Evolutionary conservation across 495 filamentous ascomycete species (phyloP), one percentile per base, ranked within the genome.

Genomic region (Xylaria nigripes): DNA sequence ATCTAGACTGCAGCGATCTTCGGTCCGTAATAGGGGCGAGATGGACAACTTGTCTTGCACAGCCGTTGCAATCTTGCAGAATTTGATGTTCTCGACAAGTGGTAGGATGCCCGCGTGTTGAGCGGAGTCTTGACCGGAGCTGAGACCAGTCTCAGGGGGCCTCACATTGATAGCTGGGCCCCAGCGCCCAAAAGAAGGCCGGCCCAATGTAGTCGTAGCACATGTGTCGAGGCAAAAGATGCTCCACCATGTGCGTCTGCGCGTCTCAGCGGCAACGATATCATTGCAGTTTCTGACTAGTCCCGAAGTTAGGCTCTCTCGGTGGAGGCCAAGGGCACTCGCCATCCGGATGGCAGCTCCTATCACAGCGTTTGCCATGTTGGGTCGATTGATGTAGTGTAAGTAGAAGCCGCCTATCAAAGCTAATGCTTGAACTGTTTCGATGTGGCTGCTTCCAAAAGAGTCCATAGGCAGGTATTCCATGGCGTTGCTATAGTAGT

Each of bases 171-270:
- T 85, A 15, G 81, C 82, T 2, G 84, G 83, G 3, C 85, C 82
- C 74, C 81, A 85, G 22, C 86, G 79, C 6, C 86, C 86, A 68
- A 91, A 80, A 16, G 84, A 87, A 1, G 86, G 87, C 36, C 87
- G 76, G n/a, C 87, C 86, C 47, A 87, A 77, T 18, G 86, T 90
- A 48, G 84, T 86, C 7, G 78, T 80, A 6, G 82, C 86, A 85
- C 86, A 91, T 1, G 86, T 86, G 69, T 91, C 87, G 54, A 91
- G 75, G 69, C 84, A 87, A 70, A 86, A 86, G 48, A 90, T 68
- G 36, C 80, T 84, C 87, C 87, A 91, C 87, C 87, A 91, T 24
- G 86, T 85, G 38, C 85, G 74, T 45, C 87, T 69, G 55, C 85
- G 77, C 16, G 85, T 81, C 57, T 89, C 85, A 30, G 76, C 73